Percentiles rank a stretch among this genome's conserved stretches.
phyloP scores from a whole-genome alignment of 2,329 filamentous ascomycete genomes.

The Aaosphaeria pasadenensis region DNA sequence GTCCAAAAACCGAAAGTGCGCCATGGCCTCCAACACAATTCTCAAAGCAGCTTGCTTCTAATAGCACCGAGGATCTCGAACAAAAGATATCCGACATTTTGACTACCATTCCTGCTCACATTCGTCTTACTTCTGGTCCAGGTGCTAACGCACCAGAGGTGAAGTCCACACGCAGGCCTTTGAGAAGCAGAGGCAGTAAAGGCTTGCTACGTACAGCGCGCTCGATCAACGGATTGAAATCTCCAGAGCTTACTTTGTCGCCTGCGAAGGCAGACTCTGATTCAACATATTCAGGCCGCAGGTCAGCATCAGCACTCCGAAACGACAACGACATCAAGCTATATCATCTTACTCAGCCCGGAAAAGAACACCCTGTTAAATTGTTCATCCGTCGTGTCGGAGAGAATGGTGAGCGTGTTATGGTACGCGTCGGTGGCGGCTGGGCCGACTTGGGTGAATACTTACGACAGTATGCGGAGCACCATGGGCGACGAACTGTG shows the following conservation, averaged over 20 bases:
- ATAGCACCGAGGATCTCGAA: conserved; percentile 62
- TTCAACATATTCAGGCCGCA: conserved; percentile 22
- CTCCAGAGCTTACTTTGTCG: conserved; percentile 36
- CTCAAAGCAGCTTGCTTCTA: conserved; percentile 18
- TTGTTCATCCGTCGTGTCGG: conserved; percentile 91
- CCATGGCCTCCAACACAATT: conserved; percentile 36
- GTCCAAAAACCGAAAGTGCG: conserved; percentile 11
- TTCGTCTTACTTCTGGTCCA: conserved; percentile 59
- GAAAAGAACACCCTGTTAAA: conserved; percentile 85
- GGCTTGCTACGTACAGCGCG: conserved; percentile 30
- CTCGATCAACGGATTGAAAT: conserved; percentile 30
- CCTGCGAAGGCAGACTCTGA: conserved; percentile 35
- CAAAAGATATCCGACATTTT: conserved; percentile 78
- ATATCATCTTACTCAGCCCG: conserved; percentile 84
- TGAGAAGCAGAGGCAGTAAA: conserved; percentile 26
- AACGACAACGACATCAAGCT: conserved; percentile 70
- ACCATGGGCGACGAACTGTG: conserved; percentile 74
- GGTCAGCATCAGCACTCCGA: conserved; percentile 19
- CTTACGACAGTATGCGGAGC: conserved; percentile 85
- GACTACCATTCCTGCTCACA: conserved; percentile 72
- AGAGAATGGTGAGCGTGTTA: conserved; percentile 84
- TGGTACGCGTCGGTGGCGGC: conserved; percentile 97
- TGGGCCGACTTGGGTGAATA: conserved; percentile 98
- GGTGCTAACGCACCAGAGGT: conserved; percentile 28
- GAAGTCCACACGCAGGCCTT: conserved; percentile 20